These are phyloP conservation scores for Leccinum rimulosum DNA, from an alignment of 768 basidiomycete species.

Conservation along the genomic window DNA sequence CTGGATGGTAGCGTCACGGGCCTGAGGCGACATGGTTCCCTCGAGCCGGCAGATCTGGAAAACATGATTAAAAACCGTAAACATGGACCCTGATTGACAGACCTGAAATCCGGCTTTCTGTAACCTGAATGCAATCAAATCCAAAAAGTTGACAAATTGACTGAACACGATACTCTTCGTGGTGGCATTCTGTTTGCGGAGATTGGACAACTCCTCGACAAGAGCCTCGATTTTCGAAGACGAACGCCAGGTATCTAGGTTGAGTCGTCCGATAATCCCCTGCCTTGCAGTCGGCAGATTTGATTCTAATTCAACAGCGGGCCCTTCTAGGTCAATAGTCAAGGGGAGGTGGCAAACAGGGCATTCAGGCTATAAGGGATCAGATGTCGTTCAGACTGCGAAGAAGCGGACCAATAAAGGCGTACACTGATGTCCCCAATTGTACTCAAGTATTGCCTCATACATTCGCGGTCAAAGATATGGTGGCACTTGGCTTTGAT, in stretches of 20 bases:
- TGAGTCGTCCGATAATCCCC: slow-evolving; percentile 89
- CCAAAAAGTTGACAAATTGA: slow-evolving; percentile 91
- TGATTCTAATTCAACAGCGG: slow-evolving; percentile 82
- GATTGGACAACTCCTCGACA: slow-evolving; percentile 86
- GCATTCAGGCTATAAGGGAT: slow-evolving; percentile 67
- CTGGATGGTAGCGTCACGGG: slow-evolving; percentile 90
- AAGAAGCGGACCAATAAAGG: slow-evolving; percentile 8
- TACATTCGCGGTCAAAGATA: slow-evolving; percentile 95
- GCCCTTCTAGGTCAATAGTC: slow-evolving; percentile 94
- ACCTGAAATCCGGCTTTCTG: slow-evolving; percentile 92
- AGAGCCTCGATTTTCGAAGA: slow-evolving; percentile 98
- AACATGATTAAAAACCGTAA: not conserved
- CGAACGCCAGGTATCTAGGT: slow-evolving; percentile 88
- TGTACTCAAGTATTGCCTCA: slow-evolving; percentile 85
- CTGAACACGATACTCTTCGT: slow-evolving; percentile 97
- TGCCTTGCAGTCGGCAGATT: slow-evolving; percentile 54
- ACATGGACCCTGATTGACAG: slow-evolving; percentile 22
- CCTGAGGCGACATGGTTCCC: slow-evolving; percentile 96
- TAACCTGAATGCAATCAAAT: slow-evolving; percentile 88
- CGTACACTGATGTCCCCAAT: slow-evolving; percentile 62
- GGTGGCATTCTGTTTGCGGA: slow-evolving; percentile 80
- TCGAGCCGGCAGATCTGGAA: slow-evolving; percentile 86
- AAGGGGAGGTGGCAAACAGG: slow-evolving; percentile 92
- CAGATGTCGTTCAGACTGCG: not conserved
- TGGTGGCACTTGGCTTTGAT: slow-evolving; percentile 92